Percentiles rank a stretch among this genome's conserved stretches.
phyloP scores from a whole-genome alignment of 805 yeast genomes.

The Yamadazyma akitaensis region DNA sequence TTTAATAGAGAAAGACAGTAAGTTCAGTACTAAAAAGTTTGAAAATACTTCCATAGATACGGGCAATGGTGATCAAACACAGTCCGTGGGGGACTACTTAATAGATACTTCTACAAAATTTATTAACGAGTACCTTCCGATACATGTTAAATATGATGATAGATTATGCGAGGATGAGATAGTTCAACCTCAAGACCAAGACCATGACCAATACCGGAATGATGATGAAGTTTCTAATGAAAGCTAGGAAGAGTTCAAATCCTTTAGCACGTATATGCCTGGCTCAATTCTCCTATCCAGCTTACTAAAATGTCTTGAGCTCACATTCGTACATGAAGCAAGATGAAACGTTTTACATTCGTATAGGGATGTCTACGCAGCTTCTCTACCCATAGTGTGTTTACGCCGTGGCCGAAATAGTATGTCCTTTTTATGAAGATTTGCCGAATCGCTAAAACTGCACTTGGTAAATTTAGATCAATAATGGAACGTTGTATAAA shows the following conservation, averaged over 20 bases:
- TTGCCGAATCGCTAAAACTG: too few relatives aligned
- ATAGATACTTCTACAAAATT: slow-evolving; percentile 5
- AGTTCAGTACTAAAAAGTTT: slow-evolving; percentile 32
- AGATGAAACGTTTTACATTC: too few relatives aligned
- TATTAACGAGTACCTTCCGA: slow-evolving; percentile 12
- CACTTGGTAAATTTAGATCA: too few relatives aligned
- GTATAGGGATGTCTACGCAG: too few relatives aligned
- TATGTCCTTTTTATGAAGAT: too few relatives aligned
- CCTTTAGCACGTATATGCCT: too few relatives aligned
- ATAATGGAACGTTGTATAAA: too few relatives aligned
- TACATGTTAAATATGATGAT: slow-evolving; percentile 7
- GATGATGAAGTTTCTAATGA: background rate
- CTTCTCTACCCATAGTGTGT: too few relatives aligned
- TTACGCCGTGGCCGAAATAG: too few relatives aligned
- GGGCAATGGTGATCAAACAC: background rate
- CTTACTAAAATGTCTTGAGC: too few relatives aligned
- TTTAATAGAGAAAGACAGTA: slow-evolving; percentile 32
- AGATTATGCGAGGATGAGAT: background rate
- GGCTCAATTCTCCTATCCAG: too few relatives aligned
- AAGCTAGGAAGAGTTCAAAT: background rate
- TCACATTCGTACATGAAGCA: too few relatives aligned
- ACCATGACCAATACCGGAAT: background rate
- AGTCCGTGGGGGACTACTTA: slow-evolving; percentile 12
- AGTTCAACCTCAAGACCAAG: background rate
- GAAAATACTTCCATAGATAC: slow-evolving; percentile 1